Evolutionary conservation across 768 basidiomycete genomes (phyloP), one percentile per base, ranked within the genome.

Genomic region (Auricularia sp.): DNA sequence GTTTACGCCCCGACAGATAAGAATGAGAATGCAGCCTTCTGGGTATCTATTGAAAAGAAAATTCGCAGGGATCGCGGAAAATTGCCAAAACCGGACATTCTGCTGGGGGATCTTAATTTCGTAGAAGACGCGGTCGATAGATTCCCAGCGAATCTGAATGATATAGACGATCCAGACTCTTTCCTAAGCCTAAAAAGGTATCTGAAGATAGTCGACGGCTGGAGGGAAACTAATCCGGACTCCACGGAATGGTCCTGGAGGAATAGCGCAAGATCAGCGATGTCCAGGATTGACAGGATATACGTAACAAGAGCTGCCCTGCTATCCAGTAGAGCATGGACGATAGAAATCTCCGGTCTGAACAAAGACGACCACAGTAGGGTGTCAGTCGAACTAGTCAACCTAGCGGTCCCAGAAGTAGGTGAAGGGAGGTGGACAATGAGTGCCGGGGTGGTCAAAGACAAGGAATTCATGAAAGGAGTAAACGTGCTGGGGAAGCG

Each of bases 101-200:
- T 72, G 1, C 61, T 65, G 1, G 70, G 67, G 1, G 70, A 72
- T 61, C 63, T 64, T 29, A 71, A 72, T 33, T 62, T 71, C 6
- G 68, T 71, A 10, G 65, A 71, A 51, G 69, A 71, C 12, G 44
- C n/a, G 0, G 60, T 71, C 11, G 71, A 72, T 51, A 53, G 69
- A 0, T 36, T 67, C 14, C 70, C 71, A 34, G 43, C 29, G 21
- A 5, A 51, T 16, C 47, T 51, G 3, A 51, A 16, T 16, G 6
- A 16, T 16, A 51, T 51, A 7, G 47, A 51, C 14, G 47, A 5
- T 3, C 47, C 47, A 3, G 47, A 51, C 16, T 6, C 6, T 16
- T 51, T 51, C n/a, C 7, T 7, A 5, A 21, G n/a, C 14, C 47
- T 51, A 3, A 51, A 51, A 21, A 51, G 16, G 4, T 21, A 16